Conservation (phyloP, 495 filamentous ascomycete species). For the Paragyromitra xinjiangensis region DNA sequence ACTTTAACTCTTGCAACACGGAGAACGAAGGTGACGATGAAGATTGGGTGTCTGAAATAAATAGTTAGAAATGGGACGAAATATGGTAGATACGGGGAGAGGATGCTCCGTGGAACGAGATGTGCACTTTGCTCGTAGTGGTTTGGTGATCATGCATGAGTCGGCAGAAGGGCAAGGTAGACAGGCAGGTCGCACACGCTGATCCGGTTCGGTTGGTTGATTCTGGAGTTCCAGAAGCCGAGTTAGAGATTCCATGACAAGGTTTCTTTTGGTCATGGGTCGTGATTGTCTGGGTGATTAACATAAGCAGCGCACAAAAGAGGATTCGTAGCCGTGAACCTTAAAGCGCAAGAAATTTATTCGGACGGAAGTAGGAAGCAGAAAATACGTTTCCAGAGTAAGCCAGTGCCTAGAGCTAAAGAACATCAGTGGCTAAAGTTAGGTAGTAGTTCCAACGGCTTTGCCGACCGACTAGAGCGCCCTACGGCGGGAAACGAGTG, state of each 20-base stretch:
- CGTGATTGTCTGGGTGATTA: background rate
- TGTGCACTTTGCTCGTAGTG: conserved; percentile 27
- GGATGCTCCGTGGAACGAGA: background rate
- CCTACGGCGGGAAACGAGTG: conserved; percentile 5
- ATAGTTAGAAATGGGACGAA: background rate
- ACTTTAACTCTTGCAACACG: background rate
- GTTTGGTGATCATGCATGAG: conserved; percentile 43
- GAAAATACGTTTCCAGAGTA: no score
- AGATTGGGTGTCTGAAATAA: background rate
- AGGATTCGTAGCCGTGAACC: background rate
- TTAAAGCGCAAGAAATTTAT: background rate
- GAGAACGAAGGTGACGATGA: background rate
- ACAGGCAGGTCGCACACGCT: conserved; percentile 32
- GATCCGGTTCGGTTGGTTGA: conserved; percentile 37
- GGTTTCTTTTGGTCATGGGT: conserved; percentile 22
- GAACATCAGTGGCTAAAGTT: background rate
- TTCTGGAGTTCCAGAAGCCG: conserved; percentile 35
- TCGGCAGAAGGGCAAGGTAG: conserved; percentile 12
- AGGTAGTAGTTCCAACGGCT: conserved; percentile 19
- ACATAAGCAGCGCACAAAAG: background rate
- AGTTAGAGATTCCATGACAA: conserved; percentile 33
- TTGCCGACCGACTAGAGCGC: conserved; percentile 3
- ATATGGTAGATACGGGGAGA: conserved; percentile 11
- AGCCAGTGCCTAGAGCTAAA: background rate
- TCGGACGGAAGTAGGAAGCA: background rate